Base-by-base conservation (phyloP, 768 basidiomycete species). In the Leucosporidium yakuticum region DNA sequence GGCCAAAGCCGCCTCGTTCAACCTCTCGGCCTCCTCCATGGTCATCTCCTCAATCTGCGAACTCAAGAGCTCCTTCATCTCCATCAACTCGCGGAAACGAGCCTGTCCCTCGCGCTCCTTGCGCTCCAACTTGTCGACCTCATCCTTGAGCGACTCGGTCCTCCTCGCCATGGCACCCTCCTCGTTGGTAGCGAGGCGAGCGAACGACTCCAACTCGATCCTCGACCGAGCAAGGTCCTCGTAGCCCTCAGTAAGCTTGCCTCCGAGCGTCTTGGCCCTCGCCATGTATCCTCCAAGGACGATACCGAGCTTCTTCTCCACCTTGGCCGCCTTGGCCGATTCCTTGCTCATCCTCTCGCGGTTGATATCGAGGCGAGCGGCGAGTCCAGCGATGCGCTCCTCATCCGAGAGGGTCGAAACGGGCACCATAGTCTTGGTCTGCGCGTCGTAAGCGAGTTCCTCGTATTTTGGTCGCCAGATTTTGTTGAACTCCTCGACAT, bases 201-300 rank as follows among this genome's bases (percentile, higher is more conserved):
- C 81, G 78, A 96, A 97, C 77, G 88, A 89, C 71, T 89, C 87
- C 71, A 87, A 81, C 53, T 95, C 91, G 36, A 88, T 71, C 74
- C 88, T 81, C 25, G 82, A 82, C 75, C 82, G 82, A 64, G 87
- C 83, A 36, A 93, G 81, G 73, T 88, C 88, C 44, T 84, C 85
- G 77, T 90, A 91, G 1, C 86, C 84, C 34, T 85, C 84, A 4
- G 77, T 75, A 12, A 77, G 62, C 67, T 77, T 73, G 29, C 25
- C 63, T 19, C 71, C 76, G 60, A 93, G 82, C 50, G 84, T 84
- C 75, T 83, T 83, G 34, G 86, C 86, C 15, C 94, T 85, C 49
- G 84, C 83, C 76, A 90, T 85, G 78, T 98, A 98, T 14, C 96
- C 96, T n/a, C 93, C 93, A 4, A 98, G 84, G 20, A 85, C 84